Evolutionary conservation across 805 yeast species (phyloP), one percentile per base, ranked within the genome.

Genomic region (Pichia manshurica): DNA sequence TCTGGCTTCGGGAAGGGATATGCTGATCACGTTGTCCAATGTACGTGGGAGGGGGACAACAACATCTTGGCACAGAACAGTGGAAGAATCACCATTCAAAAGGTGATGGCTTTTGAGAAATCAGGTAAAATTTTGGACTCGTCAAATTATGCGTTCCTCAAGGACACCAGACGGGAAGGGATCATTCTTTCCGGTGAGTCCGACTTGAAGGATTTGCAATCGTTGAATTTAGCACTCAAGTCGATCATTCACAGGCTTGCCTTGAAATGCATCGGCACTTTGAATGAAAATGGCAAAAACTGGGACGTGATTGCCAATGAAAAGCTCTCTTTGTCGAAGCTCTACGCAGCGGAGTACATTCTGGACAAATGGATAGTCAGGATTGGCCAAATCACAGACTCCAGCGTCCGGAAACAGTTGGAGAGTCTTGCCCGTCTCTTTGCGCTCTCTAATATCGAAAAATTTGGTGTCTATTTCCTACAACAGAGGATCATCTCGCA

Each of bases 1-100:
- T 80, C 87, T 54, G 96, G 90, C 2, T 86, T 90, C 63, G 96
- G 95, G 36, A 87, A 84, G 63, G 89, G 89, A 12, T 87, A 80
- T 71, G 77, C 77, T 53, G 97, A 90, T 65, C 91, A 95, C 87
- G 96, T 86, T n/a, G 96, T 90, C 36, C 96, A 90, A 70, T 89
- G 96, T 68, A 90, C 97, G 17, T 90, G 97, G 97, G 97, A 90
- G 71, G 97, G 97, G 66, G 97, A 90, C 67, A 90, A 90, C 71
- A 89, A 82, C 60, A 84, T 90, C 39, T 73, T 90, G 54, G 85
- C 89, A 2, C 79, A 87, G 66, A 82, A 88, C 46, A 79, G 88
- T 50, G 97, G 96, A 49, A 82, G 91, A 64, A 79, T 93, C 22
- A 71, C 83, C 35, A 70, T 82, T 53, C 84, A 78, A 64, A 67